These are phyloP conservation scores for Alternaria brassicae DNA, from an alignment of 2,329 filamentous ascomycete genomes.

Conservation along the genomic window DNA sequence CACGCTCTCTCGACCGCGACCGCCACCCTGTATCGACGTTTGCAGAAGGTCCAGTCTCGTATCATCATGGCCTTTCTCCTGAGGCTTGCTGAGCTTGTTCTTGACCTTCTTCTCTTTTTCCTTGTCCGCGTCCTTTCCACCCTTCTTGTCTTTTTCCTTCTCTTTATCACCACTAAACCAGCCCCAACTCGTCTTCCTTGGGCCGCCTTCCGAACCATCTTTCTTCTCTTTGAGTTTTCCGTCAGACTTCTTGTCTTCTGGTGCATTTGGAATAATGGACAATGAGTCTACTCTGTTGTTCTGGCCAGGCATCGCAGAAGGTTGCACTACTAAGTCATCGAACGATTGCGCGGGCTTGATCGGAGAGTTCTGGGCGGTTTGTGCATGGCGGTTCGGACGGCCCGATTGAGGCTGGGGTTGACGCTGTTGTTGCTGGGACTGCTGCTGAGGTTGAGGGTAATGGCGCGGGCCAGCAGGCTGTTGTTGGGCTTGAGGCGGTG, in stretches of 20 bases:
- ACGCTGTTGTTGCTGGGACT: constrained; percentile 30
- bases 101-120: constrained; percentile 58
- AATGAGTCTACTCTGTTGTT: constrained; percentile 74
- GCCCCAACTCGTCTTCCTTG: constrained; percentile 83
- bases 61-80: constrained; percentile 69
- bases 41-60: constrained; percentile 86
- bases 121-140: constrained; percentile 53
- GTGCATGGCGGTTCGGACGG: constrained; percentile 40
- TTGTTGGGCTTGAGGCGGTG: constrained; percentile 32
- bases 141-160: constrained; percentile 71
- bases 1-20: constrained; percentile 76
- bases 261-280: constrained; percentile 79
- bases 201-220: constrained; percentile 67
- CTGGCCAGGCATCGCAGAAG: constrained; percentile 74
- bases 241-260: constrained; percentile 74
- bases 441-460: constrained; percentile 21
- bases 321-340: constrained; percentile 70
- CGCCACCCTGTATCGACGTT: constrained; percentile 76
- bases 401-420: constrained; percentile 22
- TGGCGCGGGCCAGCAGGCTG: constrained; percentile 28
- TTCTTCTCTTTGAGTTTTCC: constrained; percentile 76
- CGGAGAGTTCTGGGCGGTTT: constrained; percentile 44
- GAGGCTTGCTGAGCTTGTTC: constrained; percentile 70
- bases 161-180: constrained; percentile 73
- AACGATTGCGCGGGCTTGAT: constrained; percentile 59